Evolutionary conservation across 148 eudicot species (phyloP), one percentile per base, ranked within the genome.

Genomic region (Mesembryanthemum crystallinum): DNA sequence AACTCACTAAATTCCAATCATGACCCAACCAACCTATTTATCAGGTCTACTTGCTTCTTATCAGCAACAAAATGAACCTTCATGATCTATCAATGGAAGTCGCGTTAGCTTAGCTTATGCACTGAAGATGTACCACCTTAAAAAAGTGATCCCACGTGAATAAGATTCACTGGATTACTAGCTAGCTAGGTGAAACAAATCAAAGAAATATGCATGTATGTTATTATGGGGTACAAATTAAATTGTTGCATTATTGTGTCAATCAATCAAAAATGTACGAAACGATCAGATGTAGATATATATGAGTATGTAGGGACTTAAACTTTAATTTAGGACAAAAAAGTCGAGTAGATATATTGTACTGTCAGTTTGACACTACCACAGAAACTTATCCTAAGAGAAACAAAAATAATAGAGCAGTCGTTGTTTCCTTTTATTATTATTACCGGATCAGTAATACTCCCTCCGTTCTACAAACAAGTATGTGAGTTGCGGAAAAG

Each of bases 301-400:
- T 18, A 17, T 15, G 9, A 8, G 9, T 45, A 0, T 6, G 14
- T 45, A 45, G 49, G 49, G 49, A 45, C 49, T 45, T 45, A n/a
- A n/a, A n/a, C n/a, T 11, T 11, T 2, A 45, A 27, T 55, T 43
- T 43, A 58, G 61, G 73, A 68, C 64, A 24, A 66, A 55, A 32
- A 49, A 49, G 28, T 7, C 25, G 1, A 3, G 18, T 8, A 66
- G 28, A 32, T 55, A 66, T 27, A 65, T 0, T 64, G 28, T 25
- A 59, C 61, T 64, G 25, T 57, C 65, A 30, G 20, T n/a, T 43
- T 43, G 63, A 23, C 80, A 29, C 4, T 43, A 18, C 63, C 72
- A 52, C 25, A 72, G 30, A 30, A 42, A 18, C 23, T 73, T 25
- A 51, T 51, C 71, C 29, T 67, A 60, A 73, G 47, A 21, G n/a